These are phyloP conservation scores for Discostella stelligera DNA, from an alignment of 352 stramenopile species.

Conservation along the genomic window DNA sequence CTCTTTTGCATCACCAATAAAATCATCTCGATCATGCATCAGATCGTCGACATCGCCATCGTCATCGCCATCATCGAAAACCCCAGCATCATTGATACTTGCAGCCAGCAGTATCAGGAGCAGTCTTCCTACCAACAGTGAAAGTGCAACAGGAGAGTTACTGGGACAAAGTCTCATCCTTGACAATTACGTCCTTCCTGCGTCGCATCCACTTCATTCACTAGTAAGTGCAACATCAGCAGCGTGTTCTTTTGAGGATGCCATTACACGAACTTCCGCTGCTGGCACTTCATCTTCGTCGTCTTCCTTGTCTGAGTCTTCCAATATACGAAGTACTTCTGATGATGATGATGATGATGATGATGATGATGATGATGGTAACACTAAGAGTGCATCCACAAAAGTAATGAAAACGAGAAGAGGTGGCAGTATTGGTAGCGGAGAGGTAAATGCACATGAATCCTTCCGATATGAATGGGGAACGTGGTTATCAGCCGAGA, in stretches of 20 bases:
- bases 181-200: constrained; percentile 6
- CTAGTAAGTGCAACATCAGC: neutral
- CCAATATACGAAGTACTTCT: neutral
- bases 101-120: neutral
- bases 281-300: too few species aligned
- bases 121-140: neutral
- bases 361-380: neutral
- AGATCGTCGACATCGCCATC: neutral
- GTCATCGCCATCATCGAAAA: neutral
- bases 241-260: neutral
- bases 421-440: neutral
- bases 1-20: neutral
- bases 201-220: constrained; percentile 4
- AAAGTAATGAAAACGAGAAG: neutral
- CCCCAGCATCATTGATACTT: neutral
- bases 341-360: neutral
- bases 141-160: neutral
- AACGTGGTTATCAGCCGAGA: constrained; percentile 33
- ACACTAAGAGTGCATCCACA: neutral
- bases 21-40: neutral
- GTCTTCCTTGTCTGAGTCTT: neutral
- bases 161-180: constrained; percentile 18
- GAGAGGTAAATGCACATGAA: neutral
- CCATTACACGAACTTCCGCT: neutral
- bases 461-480: constrained; percentile 74